Evolutionary conservation across 2,329 filamentous ascomycete genomes (phyloP), one percentile per base, ranked within the genome.

Genomic region (Fulvia fulva): DNA sequence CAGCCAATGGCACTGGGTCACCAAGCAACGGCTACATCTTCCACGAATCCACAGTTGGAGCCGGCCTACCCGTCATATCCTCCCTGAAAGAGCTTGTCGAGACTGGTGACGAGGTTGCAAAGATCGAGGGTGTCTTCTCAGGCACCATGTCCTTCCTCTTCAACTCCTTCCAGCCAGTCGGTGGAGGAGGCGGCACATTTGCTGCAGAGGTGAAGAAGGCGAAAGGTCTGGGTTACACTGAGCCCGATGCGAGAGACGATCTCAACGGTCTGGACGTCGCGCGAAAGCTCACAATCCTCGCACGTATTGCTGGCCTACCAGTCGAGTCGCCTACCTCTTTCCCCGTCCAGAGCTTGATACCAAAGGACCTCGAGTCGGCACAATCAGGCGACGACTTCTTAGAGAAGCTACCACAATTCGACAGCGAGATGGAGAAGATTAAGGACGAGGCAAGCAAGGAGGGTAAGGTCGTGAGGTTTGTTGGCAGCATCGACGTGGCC

Each of bases 131-230:
- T 65, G 92, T 99, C 53, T 97, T 99, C 78, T 96, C 90, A 61
- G 94, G 94, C 63, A 99, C 94, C 56, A 93, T 99, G 86, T 95
- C 90, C 41, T 99, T 97, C 81, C 82, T 99, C 43, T 97, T 99
- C 85, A 97, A 97, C 81, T 92, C 86, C 22, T 99, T 97, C 74
- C 91, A 92, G 51, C 94, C 94, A 0, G 86, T 87, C 2, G 83
- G 85, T 51, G 88, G 88, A 5, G 78, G 81, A 22, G 89, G 89
- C 32, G 90, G 90, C 53, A 86, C 87, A 70, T 99, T 95, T 88
- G 94, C 90, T 45, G 88, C 88, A 51, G 92, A 96, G 72, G 94
- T 99, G 32, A 87, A 85, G 71, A 91, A 93, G 76, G 94, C 94
- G 56, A 96, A 97, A 80, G 86, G 91, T 60, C 81, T 96, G 50